phyloP scores from a whole-genome alignment of 371 early-diverging fungal genomes.

The Mortierella sp. region DNA sequence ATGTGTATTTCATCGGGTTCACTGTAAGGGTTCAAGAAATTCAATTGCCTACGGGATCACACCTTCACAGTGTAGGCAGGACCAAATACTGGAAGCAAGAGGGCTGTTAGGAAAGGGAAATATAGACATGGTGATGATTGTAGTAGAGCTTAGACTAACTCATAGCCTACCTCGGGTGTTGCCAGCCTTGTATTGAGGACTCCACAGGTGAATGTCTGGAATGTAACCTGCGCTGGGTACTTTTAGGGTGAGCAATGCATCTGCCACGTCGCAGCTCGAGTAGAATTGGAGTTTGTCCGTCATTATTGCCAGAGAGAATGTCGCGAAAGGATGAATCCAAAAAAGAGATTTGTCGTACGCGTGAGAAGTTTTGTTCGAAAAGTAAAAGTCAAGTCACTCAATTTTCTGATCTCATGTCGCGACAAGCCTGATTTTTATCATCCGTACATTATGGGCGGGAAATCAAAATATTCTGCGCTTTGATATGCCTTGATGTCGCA shows the following conservation, averaged over 20 bases:
- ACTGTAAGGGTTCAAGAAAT: not conserved
- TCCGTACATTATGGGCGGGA: no score
- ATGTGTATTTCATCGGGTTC: not conserved
- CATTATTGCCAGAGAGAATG: not conserved
- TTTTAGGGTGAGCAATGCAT: slow-evolving; percentile 77
- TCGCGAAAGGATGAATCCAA: not conserved
- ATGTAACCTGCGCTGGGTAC: slow-evolving; percentile 74
- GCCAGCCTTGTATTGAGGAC: slow-evolving; percentile 71
- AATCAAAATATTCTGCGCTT: no score
- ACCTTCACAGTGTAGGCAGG: slow-evolving; percentile 85
- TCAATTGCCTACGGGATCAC: not conserved
- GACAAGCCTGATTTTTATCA: no score
- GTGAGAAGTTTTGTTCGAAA: not conserved
- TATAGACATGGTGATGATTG: not conserved
- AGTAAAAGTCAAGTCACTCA: no score
- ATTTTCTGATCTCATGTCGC: no score
- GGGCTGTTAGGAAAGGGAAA: not conserved
- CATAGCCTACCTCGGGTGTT: slow-evolving; percentile 54
- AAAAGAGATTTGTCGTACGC: not conserved
- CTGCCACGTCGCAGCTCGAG: slow-evolving; percentile 70
- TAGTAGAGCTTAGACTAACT: not conserved
- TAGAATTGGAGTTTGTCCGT: slow-evolving; percentile 39
- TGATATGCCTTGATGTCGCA: no score
- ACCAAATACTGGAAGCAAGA: slow-evolving; percentile 66
- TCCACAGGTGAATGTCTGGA: slow-evolving; percentile 75